Evolutionary conservation across 768 basidiomycete genomes (phyloP).

Genomic region (Boletales sp.): DNA sequence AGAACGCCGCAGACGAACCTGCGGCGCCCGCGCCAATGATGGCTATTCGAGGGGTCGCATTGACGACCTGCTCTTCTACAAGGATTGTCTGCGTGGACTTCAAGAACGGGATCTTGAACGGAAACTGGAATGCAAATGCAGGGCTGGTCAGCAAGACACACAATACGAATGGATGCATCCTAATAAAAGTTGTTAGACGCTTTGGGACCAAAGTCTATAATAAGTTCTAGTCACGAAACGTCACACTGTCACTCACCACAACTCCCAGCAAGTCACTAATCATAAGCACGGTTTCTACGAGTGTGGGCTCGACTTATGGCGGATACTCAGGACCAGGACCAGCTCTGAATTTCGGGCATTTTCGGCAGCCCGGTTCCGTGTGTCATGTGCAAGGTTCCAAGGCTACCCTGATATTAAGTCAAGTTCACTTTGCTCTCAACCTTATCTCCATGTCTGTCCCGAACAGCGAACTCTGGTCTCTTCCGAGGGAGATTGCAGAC

Average conservation of each 20-base stretch:
- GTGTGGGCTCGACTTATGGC: no score
- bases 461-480: conserved; percentile 11
- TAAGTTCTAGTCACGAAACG: no score
- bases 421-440: no score
- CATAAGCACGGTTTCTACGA: no score
- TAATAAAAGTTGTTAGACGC: background rate
- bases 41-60: conserved; percentile 57
- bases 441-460: conserved; percentile 1
- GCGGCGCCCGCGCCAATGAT: conserved; percentile 90
- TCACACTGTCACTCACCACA: no score
- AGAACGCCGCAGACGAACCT: conserved; percentile 79
- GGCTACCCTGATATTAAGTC: no score
- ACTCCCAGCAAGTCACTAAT: no score
- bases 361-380: no score
- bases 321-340: no score
- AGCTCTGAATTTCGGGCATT: no score
- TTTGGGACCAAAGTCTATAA: no score
- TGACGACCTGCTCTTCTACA: conserved; percentile 16
- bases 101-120: conserved; percentile 59
- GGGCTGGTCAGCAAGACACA: conserved; percentile 20
- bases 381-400: no score
- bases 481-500: conserved; percentile 56
- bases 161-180: conserved; percentile 15
- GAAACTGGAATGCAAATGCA: conserved; percentile 38
- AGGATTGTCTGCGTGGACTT: conserved; percentile 30